Evolutionary conservation across 495 filamentous ascomycete genomes (phyloP).

Genomic region (Baudoinia panamericana): DNA sequence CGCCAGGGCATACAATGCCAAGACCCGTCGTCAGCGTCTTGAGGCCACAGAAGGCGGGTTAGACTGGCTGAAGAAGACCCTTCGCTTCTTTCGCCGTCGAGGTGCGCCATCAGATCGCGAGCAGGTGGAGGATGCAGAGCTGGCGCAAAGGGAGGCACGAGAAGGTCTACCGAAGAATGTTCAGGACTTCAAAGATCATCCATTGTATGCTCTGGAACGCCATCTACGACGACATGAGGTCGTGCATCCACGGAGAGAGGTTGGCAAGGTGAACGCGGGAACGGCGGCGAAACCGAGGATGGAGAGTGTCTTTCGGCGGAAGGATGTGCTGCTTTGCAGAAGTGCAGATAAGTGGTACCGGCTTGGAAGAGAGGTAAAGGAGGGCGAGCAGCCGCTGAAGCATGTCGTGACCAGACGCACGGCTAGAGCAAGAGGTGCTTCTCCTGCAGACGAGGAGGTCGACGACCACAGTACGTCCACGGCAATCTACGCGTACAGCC

Average conservation of each 20-base stretch:
- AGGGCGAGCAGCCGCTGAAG: slow-evolving; percentile 65
- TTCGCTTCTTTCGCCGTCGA: slow-evolving; percentile 47
- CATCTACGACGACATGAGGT: slow-evolving; percentile 79
- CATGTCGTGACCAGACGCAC: slow-evolving; percentile 38
- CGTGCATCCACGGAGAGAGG: slow-evolving; percentile 53
- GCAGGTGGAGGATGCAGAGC: slow-evolving; percentile 65
- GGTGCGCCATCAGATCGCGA: slow-evolving; percentile 44
- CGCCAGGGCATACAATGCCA: slow-evolving; percentile 62
- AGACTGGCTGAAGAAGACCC: slow-evolving; percentile 55
- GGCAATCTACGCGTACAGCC: slow-evolving; percentile 57
- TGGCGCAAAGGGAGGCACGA: slow-evolving; percentile 51
- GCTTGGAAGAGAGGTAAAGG: slow-evolving; percentile 60
- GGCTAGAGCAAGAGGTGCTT: slow-evolving; percentile 20
- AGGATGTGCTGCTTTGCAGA: slow-evolving; percentile 61
- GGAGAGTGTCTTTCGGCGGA: slow-evolving; percentile 62
- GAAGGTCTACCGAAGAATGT: slow-evolving; percentile 88
- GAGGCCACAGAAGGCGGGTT: slow-evolving; percentile 54
- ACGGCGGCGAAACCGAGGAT: slow-evolving; percentile 42
- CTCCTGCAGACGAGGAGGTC: slow-evolving; percentile 21
- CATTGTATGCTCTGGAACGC: slow-evolving; percentile 73
- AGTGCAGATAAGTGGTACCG: slow-evolving; percentile 81
- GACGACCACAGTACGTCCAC: slow-evolving; percentile 25
- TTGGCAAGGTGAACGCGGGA: slow-evolving; percentile 66
- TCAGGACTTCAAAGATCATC: slow-evolving; percentile 86
- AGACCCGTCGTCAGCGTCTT: slow-evolving; percentile 64